These are phyloP conservation scores for Aspergillus novofumigatus DNA, from an alignment of 2,329 filamentous ascomycete genomes.

Conservation along the genomic window DNA sequence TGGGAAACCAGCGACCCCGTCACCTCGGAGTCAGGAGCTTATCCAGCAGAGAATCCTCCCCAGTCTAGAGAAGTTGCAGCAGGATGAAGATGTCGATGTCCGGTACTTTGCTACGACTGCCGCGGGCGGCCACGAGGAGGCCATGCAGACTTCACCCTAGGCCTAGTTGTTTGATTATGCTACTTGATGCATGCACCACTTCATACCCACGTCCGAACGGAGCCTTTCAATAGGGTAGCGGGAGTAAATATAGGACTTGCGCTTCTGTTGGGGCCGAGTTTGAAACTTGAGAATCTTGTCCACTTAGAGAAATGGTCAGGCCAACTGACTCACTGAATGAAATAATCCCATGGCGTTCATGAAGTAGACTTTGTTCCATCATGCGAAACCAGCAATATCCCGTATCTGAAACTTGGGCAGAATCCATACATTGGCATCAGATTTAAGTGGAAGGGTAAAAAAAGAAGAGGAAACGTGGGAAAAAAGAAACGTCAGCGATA, in stretches of 20 bases:
- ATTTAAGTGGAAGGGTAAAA: too few relatives aligned
- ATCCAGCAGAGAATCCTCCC: constrained; percentile 84
- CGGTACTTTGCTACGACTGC: constrained; percentile 96
- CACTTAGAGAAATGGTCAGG: constrained; percentile 36
- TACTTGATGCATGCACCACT: constrained; percentile 8
- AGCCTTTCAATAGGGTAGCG: constrained; percentile 12
- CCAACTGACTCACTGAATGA: constrained; percentile 28
- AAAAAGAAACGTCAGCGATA: neutral
- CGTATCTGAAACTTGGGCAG: neutral
- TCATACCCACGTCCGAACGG: constrained; percentile 5
- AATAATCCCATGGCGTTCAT: constrained; percentile 33
- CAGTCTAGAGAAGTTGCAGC: constrained; percentile 89
- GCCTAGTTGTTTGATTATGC: constrained; percentile 7
- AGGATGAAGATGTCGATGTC: constrained; percentile 96
- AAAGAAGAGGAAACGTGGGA: too few relatives aligned
- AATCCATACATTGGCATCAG: neutral
- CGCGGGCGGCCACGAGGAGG: constrained; percentile 53
- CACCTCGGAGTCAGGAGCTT: constrained; percentile 69
- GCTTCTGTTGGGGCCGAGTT: neutral
- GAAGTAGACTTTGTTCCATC: constrained; percentile 32
- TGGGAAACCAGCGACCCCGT: constrained; percentile 53
- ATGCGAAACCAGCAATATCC: neutral
- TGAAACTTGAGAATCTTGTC: constrained; percentile 18
- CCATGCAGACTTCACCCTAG: constrained; percentile 51
- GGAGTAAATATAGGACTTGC: constrained; percentile 12